Percentiles rank a stretch among this genome's conserved stretches.
These are phyloP conservation scores for Ilex aquifolium DNA, from an alignment of 257 asterid genomes.

Conservation along the genomic window DNA sequence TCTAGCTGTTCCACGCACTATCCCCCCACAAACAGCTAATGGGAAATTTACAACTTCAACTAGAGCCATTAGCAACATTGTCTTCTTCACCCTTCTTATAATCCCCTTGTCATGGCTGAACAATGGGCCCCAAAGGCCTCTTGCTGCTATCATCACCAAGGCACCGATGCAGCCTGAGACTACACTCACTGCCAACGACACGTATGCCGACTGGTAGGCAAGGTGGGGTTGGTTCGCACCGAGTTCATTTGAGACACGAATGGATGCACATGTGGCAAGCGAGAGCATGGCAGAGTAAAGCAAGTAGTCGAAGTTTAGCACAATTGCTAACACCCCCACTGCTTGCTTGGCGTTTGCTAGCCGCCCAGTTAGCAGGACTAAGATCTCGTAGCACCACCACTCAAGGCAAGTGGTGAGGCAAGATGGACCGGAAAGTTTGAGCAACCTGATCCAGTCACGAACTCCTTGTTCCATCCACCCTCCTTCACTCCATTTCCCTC, in stretches of 20 bases:
- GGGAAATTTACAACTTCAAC: constrained; percentile 76
- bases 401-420: constrained; percentile 87
- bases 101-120: constrained; percentile 53
- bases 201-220: constrained; percentile 41
- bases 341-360: constrained; percentile 45
- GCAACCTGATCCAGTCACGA: constrained; percentile 44
- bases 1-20: constrained; percentile 80
- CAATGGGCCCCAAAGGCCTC: constrained; percentile 63
- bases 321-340: constrained; percentile 63
- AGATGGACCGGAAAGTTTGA: constrained; percentile 62
- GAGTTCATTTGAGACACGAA: constrained; percentile 74
- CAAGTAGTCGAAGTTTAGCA: constrained; percentile 73
- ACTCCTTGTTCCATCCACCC: constrained; percentile 68
- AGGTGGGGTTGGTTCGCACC: constrained; percentile 40
- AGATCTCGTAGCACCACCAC: constrained; percentile 92
- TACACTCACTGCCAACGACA: constrained; percentile 27
- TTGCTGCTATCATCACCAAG: constrained; percentile 34
- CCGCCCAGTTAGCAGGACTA: constrained; percentile 63
- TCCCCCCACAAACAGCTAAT: constrained; percentile 74
- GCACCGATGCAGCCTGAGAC: constrained; percentile 45
- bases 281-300: constrained; percentile 71
- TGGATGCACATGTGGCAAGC: constrained; percentile 58
- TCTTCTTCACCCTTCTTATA: constrained; percentile 35
- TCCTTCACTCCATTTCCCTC: constrained; percentile 49
- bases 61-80: constrained; percentile 53